Percentiles rank a stretch among this genome's conserved stretches.
Conservation (phyloP, 331 rosid species). For the Quercus lobata region DNA sequence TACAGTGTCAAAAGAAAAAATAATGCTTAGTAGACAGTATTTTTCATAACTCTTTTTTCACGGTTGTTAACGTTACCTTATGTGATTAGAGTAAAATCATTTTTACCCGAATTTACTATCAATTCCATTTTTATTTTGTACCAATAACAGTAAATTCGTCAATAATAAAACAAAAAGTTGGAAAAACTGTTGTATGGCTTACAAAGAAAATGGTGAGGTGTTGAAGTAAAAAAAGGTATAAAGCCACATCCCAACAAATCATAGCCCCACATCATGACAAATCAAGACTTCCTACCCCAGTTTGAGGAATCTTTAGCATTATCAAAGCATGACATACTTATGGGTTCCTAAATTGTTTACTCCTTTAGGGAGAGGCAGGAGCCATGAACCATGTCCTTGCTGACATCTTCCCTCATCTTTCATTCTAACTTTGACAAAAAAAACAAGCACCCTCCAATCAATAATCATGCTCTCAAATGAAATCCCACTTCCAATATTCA, state of each 20-base stretch:
- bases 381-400: constrained; percentile 20
- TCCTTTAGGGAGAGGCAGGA: constrained; percentile 4
- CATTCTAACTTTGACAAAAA: constrained; percentile 8
- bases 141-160: too few relatives aligned
- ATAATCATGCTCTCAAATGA: constrained; percentile 5
- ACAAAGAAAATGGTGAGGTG: neutral
- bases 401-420: constrained; percentile 10
- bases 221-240: neutral
- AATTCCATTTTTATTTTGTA: too few relatives aligned
- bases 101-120: too few relatives aligned
- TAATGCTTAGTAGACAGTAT: too few relatives aligned
- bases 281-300: constrained; percentile 26
- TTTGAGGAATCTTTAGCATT: constrained; percentile 36
- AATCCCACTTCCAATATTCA: constrained; percentile 8
- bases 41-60: too few relatives aligned
- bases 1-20: neutral
- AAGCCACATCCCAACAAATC: neutral
- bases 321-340: constrained; percentile 5
- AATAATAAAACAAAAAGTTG: too few relatives aligned
- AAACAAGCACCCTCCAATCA: neutral
- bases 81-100: too few relatives aligned
- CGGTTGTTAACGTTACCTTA: too few relatives aligned
- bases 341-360: constrained; percentile 22
- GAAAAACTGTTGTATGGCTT: too few relatives aligned
- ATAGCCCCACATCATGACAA: constrained; percentile 32